Conservation (phyloP, 148 eudicot species). For the Amaranthus cruentus region DNA sequence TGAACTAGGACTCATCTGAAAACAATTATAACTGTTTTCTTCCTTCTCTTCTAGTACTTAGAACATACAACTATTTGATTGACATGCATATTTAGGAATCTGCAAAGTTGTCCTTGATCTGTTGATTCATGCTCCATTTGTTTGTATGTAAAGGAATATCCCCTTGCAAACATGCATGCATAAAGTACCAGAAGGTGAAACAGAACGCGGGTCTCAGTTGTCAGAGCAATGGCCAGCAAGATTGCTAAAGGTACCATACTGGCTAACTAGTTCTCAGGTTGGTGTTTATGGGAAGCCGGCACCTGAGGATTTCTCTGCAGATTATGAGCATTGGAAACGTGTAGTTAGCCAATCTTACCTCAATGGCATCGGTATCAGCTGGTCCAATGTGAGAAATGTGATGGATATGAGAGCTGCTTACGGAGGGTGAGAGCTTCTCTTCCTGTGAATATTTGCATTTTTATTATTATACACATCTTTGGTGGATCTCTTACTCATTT, state of each 20-base stretch:
- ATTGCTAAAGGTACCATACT: slow-evolving; percentile 52
- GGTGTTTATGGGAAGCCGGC: slow-evolving; percentile 85
- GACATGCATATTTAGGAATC: background rate
- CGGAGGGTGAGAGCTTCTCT: slow-evolving; percentile 70
- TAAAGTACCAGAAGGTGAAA: slow-evolving; percentile 40
- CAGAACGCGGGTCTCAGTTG: slow-evolving; percentile 70
- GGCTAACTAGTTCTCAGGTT: slow-evolving; percentile 49
- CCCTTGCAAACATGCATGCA: slow-evolving; percentile 65
- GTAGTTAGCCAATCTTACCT: slow-evolving; percentile 61
- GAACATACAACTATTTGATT: too few relatives aligned
- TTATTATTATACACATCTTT: background rate
- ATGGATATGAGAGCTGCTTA: slow-evolving; percentile 84
- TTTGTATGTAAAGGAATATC: slow-evolving; percentile 37
- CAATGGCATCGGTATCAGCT: slow-evolving; percentile 61
- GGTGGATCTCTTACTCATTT: background rate
- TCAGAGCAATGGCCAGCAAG: slow-evolving; percentile 65
- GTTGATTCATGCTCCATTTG: background rate
- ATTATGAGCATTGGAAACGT: slow-evolving; percentile 62
- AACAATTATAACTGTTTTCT: too few relatives aligned
- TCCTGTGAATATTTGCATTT: background rate
- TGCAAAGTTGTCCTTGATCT: background rate
- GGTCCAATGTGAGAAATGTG: slow-evolving; percentile 70
- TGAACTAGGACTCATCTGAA: background rate
- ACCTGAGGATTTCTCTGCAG: slow-evolving; percentile 62
- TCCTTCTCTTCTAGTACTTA: too few relatives aligned